These are phyloP conservation scores for Claviceps lovelessii DNA, from an alignment of 2,329 filamentous ascomycete species.

Conservation along the genomic window DNA sequence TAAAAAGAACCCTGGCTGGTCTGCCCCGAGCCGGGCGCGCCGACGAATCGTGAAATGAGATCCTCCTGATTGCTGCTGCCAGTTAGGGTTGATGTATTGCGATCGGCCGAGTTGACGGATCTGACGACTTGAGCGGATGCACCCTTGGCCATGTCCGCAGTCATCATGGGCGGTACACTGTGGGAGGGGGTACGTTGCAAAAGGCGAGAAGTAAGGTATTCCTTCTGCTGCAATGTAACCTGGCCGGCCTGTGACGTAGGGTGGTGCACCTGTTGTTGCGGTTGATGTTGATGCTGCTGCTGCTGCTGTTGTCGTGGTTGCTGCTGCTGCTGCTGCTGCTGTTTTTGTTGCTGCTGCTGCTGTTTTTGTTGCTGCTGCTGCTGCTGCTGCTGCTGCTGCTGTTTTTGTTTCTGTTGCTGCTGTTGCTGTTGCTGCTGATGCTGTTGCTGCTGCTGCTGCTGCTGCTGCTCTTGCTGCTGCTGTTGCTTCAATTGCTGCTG, in stretches of 20 bases:
- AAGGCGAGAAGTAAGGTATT: constrained; percentile 52
- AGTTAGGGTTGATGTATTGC: constrained; percentile 13
- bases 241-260: constrained; percentile 19
- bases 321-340: neutral
- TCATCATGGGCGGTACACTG: constrained; percentile 50
- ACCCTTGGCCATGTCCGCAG: constrained; percentile 35
- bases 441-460: neutral
- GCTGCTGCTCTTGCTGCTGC: neutral
- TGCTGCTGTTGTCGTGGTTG: neutral
- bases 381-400: neutral
- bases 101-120: constrained; percentile 17
- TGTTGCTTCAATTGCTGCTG: neutral
- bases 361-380: neutral
- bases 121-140: constrained; percentile 23
- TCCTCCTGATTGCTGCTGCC: constrained; percentile 28
- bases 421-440: neutral
- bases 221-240: constrained; percentile 39
- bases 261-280: neutral
- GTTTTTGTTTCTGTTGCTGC: neutral
- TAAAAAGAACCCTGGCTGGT: constrained; percentile 40
- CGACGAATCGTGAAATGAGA: constrained; percentile 47
- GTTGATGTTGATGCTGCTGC: neutral
- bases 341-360: neutral
- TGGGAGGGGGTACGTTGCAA: constrained; percentile 50
- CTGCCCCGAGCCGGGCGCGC: constrained; percentile 33